phyloP scores from a whole-genome alignment of 306 rosid genomes.

The Parietaria judaica region DNA sequence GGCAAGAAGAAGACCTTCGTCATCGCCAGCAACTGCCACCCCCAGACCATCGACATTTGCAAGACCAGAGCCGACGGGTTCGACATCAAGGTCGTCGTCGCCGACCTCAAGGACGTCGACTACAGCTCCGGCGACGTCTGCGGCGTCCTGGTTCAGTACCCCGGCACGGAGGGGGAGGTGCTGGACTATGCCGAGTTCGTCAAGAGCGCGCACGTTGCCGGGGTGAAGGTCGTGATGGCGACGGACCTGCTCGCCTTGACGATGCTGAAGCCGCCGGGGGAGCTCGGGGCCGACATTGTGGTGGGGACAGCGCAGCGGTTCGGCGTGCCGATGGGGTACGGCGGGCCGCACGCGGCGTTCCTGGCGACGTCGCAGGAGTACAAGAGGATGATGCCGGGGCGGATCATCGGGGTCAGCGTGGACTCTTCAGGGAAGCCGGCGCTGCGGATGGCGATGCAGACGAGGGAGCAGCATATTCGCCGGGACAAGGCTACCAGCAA shows the following conservation, averaged over 20 bases:
- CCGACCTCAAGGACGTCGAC: constrained; percentile 69
- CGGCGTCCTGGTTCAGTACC: constrained; percentile 97
- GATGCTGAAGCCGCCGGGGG: constrained; percentile 91
- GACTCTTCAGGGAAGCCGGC: constrained; percentile 93
- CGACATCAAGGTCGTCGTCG: constrained; percentile 60
- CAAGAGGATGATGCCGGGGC: constrained; percentile 99
- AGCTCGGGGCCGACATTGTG: constrained; percentile 90
- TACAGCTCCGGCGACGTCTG: constrained; percentile 87
- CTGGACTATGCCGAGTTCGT: constrained; percentile 88
- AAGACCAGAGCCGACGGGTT: constrained; percentile 89
- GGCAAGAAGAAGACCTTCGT: constrained; percentile 90
- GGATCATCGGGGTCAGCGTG: constrained; percentile 91
- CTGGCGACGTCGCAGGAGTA: constrained; percentile 98
- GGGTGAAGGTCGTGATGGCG: constrained; percentile 98
- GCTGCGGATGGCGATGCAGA: constrained; percentile 98
- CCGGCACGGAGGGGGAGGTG: constrained; percentile 96
- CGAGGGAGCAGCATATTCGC: constrained; percentile 97
- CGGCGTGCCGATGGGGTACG: constrained; percentile 99
- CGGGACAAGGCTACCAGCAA: constrained; percentile 99
- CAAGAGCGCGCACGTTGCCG: constrained; percentile 87
- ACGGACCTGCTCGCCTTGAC: constrained; percentile 84
- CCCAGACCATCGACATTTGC: constrained; percentile 87
- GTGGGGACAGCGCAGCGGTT: constrained; percentile 97
- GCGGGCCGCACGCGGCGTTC: constrained; percentile 99
- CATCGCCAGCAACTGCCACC: constrained; percentile 82